A percentile compares a stretch with the other conserved stretches of the same genome.
Conservation (phyloP, 169 alveolate species). For the Cryptosporidium felis region DNA sequence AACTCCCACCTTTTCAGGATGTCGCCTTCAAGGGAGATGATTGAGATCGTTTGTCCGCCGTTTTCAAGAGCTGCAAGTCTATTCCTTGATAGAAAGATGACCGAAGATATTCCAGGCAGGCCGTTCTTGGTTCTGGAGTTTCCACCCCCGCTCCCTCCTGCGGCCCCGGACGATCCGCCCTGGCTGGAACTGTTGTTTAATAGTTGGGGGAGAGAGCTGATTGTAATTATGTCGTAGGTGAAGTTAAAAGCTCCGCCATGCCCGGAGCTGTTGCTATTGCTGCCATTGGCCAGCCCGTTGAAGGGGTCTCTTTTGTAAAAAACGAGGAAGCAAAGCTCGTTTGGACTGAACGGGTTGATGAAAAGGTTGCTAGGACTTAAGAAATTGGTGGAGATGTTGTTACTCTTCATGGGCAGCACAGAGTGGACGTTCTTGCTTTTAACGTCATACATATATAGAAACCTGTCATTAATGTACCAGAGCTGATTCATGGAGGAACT, state of each 20-base stretch:
- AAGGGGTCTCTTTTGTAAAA: constrained; percentile 27
- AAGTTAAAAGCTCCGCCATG: background rate
- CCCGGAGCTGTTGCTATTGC: background rate
- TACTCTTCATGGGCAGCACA: constrained; percentile 68
- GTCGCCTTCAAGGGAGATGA: constrained; percentile 75
- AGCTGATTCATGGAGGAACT: constrained; percentile 72
- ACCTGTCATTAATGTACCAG: constrained; percentile 82
- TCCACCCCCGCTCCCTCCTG: too few relatives aligned
- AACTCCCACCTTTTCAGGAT: constrained; percentile 74
- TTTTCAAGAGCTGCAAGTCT: constrained; percentile 78
- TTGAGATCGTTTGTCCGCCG: constrained; percentile 74
- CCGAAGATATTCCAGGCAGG: constrained; percentile 72
- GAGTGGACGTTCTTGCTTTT: constrained; percentile 71
- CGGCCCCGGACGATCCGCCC: background rate
- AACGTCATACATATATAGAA: constrained; percentile 80
- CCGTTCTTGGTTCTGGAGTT: constrained; percentile 75
- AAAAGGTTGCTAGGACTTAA: constrained; percentile 32
- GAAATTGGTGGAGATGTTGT: constrained; percentile 28
- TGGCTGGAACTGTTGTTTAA: background rate
- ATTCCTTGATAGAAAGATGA: constrained; percentile 73
- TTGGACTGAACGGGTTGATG: constrained; percentile 62
- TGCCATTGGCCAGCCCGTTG: background rate
- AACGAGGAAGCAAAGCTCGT: constrained; percentile 52
- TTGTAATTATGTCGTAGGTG: constrained; percentile 52
- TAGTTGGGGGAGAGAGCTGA: constrained; percentile 14